Conservation (phyloP, 345 rosid genomes). For the Triadica sebifera region DNA sequence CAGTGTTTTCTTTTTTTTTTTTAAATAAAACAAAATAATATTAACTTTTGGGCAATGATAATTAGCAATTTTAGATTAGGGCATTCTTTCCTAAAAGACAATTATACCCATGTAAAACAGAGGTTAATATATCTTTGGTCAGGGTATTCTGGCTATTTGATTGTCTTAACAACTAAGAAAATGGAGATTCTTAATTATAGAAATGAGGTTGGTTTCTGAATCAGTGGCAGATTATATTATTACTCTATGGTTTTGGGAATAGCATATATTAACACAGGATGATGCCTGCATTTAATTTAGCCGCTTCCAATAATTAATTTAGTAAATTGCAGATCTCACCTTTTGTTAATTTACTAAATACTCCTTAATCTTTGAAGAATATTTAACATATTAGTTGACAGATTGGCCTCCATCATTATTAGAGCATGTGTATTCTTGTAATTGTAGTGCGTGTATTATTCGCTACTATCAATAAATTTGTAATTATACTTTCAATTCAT, state of each 20-base stretch:
- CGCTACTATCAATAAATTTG: too few relatives aligned
- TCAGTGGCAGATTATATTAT: background rate
- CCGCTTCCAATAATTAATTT: conserved; percentile 25
- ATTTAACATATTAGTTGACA: too few relatives aligned
- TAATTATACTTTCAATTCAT: too few relatives aligned
- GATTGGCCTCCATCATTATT: too few relatives aligned
- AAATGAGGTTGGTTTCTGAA: conserved; percentile 3
- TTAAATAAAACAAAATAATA: too few relatives aligned
- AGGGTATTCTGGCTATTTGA: conserved; percentile 15
- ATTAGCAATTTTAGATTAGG: background rate
- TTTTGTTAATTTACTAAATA: background rate
- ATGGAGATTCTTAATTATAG: too few relatives aligned
- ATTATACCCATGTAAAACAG: background rate
- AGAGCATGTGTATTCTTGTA: too few relatives aligned
- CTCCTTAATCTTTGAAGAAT: too few relatives aligned
- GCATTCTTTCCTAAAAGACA: conserved; percentile 20
- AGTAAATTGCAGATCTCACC: conserved; percentile 14
- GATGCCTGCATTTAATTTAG: conserved; percentile 26
- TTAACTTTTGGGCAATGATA: too few relatives aligned
- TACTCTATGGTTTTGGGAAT: conserved; percentile 38
- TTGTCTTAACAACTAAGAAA: background rate
- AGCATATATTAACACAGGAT: conserved; percentile 19
- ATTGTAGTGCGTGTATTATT: too few relatives aligned
- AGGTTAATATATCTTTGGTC: background rate
- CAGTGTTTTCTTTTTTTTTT: too few relatives aligned